Conservation (phyloP, 1,284 basidiomycete species). For the Ustilago cynodontis region DNA sequence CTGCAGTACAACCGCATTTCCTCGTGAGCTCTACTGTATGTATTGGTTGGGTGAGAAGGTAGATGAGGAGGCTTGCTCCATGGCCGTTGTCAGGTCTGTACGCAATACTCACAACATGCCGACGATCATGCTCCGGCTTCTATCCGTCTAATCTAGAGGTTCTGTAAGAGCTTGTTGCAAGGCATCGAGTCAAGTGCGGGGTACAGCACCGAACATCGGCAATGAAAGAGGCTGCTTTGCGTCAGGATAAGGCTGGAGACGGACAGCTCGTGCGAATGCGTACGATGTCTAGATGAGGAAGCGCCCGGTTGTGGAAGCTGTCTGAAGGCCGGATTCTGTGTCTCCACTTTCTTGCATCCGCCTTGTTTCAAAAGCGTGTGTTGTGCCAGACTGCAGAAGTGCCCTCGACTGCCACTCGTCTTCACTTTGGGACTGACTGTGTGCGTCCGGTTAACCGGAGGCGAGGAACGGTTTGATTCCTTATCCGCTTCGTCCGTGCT, state of each 20-base stretch:
- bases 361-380: not conserved
- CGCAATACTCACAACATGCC: no score
- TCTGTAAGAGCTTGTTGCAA: no score
- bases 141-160: no score
- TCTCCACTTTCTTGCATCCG: conserved; percentile 14
- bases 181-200: conserved; percentile 16
- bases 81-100: no score
- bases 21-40: no score
- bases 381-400: conserved; percentile 1
- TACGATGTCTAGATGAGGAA: not conserved
- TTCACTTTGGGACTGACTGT: not conserved
- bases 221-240: conserved; percentile 2
- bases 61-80: no score
- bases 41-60: no score
- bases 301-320: conserved; percentile 11
- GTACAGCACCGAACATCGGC: conserved; percentile 1
- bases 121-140: no score
- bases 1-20: no score
- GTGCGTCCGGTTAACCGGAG: conserved; percentile 24
- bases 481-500: conserved; percentile 5
- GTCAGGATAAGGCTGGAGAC: conserved; percentile 6
- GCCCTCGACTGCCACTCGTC: conserved; percentile 3
- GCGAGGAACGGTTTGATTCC: not conserved
- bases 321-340: conserved; percentile 8
- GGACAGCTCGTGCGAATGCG: conserved; percentile 23